Evolutionary conservation across 2,329 filamentous ascomycete genomes (phyloP), one percentile per base, ranked within the genome.

Genomic region (Alternaria gansuensis): DNA sequence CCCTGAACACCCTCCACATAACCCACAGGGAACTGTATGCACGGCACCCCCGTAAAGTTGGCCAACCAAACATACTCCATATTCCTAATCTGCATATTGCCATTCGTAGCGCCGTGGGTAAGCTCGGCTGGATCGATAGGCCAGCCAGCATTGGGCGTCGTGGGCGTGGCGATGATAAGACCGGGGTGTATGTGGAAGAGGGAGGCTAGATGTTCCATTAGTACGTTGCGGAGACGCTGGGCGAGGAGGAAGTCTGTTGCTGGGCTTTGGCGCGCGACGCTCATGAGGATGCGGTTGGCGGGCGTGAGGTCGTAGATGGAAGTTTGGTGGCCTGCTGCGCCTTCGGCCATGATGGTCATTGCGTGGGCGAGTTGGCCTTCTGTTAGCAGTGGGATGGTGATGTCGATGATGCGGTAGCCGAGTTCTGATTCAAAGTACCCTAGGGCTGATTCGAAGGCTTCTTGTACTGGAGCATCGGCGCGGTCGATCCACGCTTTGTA

Each of bases 1-100:
- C 68, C 68, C 65, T 84, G 80, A 5, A 79, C 77, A 0, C 84
- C 82, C 26, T 86, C 80, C 3, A 82, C 84, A 77, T 93, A 96
- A 0, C 91, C 93, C 10, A 91, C 87, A 0, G 93, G 92, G 34
- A 87, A 87, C 44, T 82, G 87, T 11, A 96, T 85, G 1, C 91
- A 87, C 0, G 93, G 93, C 48, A 88, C 88, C 0, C 93, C 93
- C 0, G 84, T 87, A 67, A 92, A 88, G 77, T 97, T 97, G 6
- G 93, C 90, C 34, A 96, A 78, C 85, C 90, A 96, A 14, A 91
- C 88, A 77, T 92, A 97, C 76, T 89, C 87, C 92, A 97, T 96
- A 72, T 86, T 91, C 26, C 85, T 82, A n/a, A 96, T 80, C 14
- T 87, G 88, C 60, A 80, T 82, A 73, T 95, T 92, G 0, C 84